These are phyloP conservation scores for Waltiozyma sp. DNA, from an alignment of 1,139 yeast genomes.

Conservation along the genomic window DNA sequence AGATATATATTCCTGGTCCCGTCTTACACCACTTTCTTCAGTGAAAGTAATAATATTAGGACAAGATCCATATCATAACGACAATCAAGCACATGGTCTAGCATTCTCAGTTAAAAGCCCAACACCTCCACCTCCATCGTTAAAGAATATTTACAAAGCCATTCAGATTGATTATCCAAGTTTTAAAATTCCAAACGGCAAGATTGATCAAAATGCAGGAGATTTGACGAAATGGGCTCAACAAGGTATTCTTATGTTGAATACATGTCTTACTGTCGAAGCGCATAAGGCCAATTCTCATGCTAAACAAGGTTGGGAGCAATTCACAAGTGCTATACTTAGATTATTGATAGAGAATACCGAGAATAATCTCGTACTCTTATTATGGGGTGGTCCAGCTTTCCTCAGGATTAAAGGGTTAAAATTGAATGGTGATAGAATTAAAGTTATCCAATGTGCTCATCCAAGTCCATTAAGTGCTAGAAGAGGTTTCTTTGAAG, in stretches of 20 bases:
- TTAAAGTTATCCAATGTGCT: conserved; percentile 55
- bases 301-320: conserved; percentile 87
- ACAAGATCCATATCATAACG: conserved; percentile 94
- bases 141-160: conserved; percentile 78
- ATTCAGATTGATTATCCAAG: conserved; percentile 63
- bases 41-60: conserved; percentile 81
- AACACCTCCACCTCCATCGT: conserved; percentile 80
- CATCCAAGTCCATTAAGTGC: conserved; percentile 97
- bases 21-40: conserved; percentile 64
- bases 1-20: conserved; percentile 90
- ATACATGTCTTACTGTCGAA: conserved; percentile 83
- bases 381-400: conserved; percentile 97
- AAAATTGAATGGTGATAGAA: conserved; percentile 19
- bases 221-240: conserved; percentile 77
- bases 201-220: conserved; percentile 20
- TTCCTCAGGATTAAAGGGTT: conserved; percentile 48
- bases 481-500: conserved; percentile 64
- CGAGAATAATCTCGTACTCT: conserved; percentile 44
- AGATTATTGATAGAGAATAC: conserved; percentile 25
- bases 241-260: conserved; percentile 80
- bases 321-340: conserved; percentile 59
- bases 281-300: conserved; percentile 95
- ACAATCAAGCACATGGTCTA: conserved; percentile 90
- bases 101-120: conserved; percentile 89
- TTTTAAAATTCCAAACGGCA: conserved; percentile 41